Conservation (phyloP, 2,329 filamentous ascomycete genomes). For the Fusarium poae region DNA sequence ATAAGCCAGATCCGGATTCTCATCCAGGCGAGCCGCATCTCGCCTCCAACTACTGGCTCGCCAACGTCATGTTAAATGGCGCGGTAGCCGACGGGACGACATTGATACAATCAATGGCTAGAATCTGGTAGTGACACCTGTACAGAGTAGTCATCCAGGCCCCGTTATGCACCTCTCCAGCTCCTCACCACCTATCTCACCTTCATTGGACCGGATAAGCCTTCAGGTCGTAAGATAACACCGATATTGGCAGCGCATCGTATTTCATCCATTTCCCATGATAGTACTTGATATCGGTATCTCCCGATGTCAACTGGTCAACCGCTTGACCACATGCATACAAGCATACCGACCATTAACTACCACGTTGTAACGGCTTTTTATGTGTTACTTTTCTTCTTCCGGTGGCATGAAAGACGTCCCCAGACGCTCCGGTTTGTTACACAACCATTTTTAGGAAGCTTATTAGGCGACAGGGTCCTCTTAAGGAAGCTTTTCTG, state of each 20-base stretch:
- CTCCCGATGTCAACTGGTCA: slow-evolving; percentile 43
- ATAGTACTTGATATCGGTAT: slow-evolving; percentile 43
- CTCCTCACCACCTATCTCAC: slow-evolving; percentile 10
- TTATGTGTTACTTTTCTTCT: slow-evolving; percentile 40
- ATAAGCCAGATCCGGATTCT: slow-evolving; percentile 6
- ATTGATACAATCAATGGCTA: slow-evolving; percentile 12
- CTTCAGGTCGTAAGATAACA: slow-evolving; percentile 23
- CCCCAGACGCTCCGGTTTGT: slow-evolving; percentile 39
- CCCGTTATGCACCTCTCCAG: slow-evolving; percentile 13
- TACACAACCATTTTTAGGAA: slow-evolving; percentile 40
- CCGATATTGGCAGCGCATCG: slow-evolving; percentile 19
- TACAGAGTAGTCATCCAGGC: slow-evolving; percentile 15
- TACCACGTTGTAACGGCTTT: slow-evolving; percentile 33
- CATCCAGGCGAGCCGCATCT: slow-evolving; percentile 3
- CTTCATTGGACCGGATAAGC: slow-evolving; percentile 25
- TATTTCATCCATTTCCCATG: slow-evolving; percentile 9
- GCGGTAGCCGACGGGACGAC: slow-evolving; percentile 22
- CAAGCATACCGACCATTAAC: slow-evolving; percentile 32
- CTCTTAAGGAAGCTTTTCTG: slow-evolving; percentile 44
- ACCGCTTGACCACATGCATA: slow-evolving; percentile 33
- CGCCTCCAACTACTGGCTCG: slow-evolving; percentile 1
- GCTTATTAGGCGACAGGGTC: slow-evolving; percentile 35
- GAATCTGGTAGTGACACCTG: slow-evolving; percentile 12
- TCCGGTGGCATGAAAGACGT: slow-evolving; percentile 34
- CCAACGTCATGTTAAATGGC: slow-evolving; percentile 8